phyloP scores from a whole-genome alignment of 73 alveolate genomes.

The Stentor coeruleus region DNA sequence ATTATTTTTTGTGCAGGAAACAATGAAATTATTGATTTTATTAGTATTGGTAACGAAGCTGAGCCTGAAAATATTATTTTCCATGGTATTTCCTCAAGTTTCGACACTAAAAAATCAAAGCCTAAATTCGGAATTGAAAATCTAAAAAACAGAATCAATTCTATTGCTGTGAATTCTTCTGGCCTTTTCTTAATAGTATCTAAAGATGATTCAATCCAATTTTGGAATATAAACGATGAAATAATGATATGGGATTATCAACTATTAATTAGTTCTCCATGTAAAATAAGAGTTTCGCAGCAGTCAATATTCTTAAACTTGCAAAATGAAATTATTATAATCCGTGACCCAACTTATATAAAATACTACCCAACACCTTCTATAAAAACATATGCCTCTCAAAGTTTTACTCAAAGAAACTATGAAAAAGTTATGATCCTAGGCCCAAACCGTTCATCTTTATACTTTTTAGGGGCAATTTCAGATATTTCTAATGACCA shows the following conservation, averaged over 20 bases:
- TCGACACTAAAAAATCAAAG: background rate
- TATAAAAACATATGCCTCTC: background rate
- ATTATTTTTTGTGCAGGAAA: background rate
- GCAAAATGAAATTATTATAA: too few species aligned
- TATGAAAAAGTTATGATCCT: background rate
- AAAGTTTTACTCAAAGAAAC: background rate
- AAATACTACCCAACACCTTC: too few species aligned
- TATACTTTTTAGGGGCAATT: background rate
- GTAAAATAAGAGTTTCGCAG: background rate
- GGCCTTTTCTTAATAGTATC: background rate
- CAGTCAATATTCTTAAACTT: too few species aligned
- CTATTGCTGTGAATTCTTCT: background rate
- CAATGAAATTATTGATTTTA: background rate
- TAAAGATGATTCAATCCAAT: background rate
- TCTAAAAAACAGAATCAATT: too few species aligned
- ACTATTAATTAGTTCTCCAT: background rate
- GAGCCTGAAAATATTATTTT: background rate
- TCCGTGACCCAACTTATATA: background rate
- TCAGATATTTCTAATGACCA: background rate
- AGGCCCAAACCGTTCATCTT: background rate
- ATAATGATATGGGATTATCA: background rate
- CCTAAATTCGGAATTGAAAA: background rate
- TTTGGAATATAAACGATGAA: background rate
- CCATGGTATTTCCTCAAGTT: background rate
- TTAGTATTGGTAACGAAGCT: background rate